Evolutionary conservation across 768 basidiomycete genomes (phyloP).

Genomic region (Podaxis sp.): DNA sequence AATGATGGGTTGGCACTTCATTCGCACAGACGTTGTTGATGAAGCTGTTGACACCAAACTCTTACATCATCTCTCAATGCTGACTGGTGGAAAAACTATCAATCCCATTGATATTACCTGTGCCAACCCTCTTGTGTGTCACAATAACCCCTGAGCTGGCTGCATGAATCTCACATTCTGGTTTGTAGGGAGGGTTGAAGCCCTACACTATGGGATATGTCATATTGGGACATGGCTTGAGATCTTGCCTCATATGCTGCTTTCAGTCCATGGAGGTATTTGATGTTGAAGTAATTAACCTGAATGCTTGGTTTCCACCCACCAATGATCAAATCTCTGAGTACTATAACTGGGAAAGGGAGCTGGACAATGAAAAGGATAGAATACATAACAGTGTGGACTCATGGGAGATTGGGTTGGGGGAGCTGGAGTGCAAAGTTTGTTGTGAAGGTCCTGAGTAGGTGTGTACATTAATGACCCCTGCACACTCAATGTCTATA

Average conservation of each 20-base stretch:
- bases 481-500: too few species aligned
- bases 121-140: background rate
- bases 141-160: background rate
- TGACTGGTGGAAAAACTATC: conserved; percentile 1
- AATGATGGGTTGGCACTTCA: background rate
- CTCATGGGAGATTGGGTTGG: too few species aligned
- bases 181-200: background rate
- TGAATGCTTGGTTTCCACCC: background rate
- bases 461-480: too few species aligned
- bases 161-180: background rate
- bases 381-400: too few species aligned
- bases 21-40: background rate
- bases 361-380: background rate
- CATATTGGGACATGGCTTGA: background rate
- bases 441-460: too few species aligned
- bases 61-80: background rate
- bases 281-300: background rate
- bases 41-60: background rate
- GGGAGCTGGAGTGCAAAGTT: too few species aligned
- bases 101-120: background rate
- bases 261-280: background rate
- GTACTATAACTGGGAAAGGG: background rate
- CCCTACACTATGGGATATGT: background rate
- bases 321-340: background rate
- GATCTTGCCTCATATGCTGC: background rate